Conservation (phyloP, 495 filamentous ascomycete species). For the Beverwykella pulmonaria region DNA sequence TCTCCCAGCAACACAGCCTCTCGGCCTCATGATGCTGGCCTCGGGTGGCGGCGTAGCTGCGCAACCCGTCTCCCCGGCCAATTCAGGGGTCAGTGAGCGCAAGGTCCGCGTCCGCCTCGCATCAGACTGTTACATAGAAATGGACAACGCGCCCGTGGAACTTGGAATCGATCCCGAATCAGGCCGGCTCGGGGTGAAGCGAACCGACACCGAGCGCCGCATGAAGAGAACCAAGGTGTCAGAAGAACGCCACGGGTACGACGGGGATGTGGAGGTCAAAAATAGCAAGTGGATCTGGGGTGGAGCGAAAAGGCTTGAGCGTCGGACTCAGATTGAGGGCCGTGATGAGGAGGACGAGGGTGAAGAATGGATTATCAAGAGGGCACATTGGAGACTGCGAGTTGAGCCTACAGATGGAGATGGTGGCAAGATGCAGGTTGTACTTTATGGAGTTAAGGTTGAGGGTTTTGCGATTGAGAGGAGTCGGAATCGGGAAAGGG, state of each 20-base stretch:
- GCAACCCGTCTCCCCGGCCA: conserved; percentile 66
- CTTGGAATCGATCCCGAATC: conserved; percentile 19
- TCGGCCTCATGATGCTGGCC: conserved; percentile 67
- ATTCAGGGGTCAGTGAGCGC: conserved; percentile 71
- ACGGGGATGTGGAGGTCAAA: conserved; percentile 17
- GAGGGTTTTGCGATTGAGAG: conserved; percentile 71
- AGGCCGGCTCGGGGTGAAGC: conserved; percentile 13
- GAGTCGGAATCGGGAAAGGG: conserved; percentile 66
- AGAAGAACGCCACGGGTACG: conserved; percentile 22
- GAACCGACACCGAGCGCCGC: conserved; percentile 14
- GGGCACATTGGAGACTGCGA: conserved; percentile 78
- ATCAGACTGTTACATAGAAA: conserved; percentile 65
- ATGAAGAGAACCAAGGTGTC: conserved; percentile 28
- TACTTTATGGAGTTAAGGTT: conserved; percentile 78
- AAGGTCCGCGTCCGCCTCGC: conserved; percentile 68
- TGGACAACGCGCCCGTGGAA: conserved; percentile 61
- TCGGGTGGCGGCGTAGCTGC: conserved; percentile 56
- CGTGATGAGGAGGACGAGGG: conserved; percentile 21
- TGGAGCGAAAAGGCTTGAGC: conserved; percentile 30
- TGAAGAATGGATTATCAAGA: conserved; percentile 71
- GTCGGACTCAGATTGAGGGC: background rate
- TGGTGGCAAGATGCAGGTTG: conserved; percentile 57
- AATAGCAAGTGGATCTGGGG: conserved; percentile 33
- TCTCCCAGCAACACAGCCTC: conserved; percentile 64
- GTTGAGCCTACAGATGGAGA: conserved; percentile 56